phyloP scores from a whole-genome alignment of 1,139 yeast species.

The Meyerozyma guilliermondii region DNA sequence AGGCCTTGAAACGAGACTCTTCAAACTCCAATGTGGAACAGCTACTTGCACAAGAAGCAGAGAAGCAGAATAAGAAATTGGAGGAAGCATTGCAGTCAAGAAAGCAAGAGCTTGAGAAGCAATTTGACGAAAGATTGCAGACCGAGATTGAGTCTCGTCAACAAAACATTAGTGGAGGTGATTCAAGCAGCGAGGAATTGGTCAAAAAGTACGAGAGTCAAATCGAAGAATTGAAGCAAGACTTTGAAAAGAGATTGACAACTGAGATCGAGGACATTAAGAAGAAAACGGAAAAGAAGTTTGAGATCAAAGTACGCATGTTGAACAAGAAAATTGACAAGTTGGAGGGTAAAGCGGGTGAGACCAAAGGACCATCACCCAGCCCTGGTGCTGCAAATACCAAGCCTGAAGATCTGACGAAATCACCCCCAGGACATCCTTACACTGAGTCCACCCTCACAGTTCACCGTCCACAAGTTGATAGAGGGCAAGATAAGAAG shows the following conservation, averaged over 20 bases:
- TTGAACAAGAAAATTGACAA: constrained; percentile 40
- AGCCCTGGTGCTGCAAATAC: constrained; percentile 4
- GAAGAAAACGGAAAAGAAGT: constrained; percentile 34
- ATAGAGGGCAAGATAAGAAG: constrained; percentile 7
- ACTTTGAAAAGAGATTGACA: constrained; percentile 25
- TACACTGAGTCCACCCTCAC: constrained; percentile 28
- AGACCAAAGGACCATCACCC: constrained; percentile 3
- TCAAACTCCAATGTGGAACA: neutral
- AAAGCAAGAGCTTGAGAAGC: constrained; percentile 7
- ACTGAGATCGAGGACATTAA: constrained; percentile 26
- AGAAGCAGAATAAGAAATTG: neutral
- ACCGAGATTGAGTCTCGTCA: constrained; percentile 2
- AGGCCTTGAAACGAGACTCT: too few species aligned
- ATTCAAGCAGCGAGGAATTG: constrained; percentile 5
- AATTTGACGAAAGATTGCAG: constrained; percentile 3
- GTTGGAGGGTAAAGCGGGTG: constrained; percentile 18
- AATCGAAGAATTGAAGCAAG: constrained; percentile 21
- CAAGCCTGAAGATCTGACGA: constrained; percentile 3
- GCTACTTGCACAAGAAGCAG: constrained; percentile 6
- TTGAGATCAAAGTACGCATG: constrained; percentile 38
- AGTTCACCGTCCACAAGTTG: constrained; percentile 25
- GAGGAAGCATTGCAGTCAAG: neutral
- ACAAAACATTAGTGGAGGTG: constrained; percentile 3
- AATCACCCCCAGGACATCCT: constrained; percentile 17
- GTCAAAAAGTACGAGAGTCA: constrained; percentile 17